Percentiles rank a stretch among this genome's conserved stretches.
Conservation (phyloP, 2,329 filamentous ascomycete genomes). For the Cryphonectria japonica region DNA sequence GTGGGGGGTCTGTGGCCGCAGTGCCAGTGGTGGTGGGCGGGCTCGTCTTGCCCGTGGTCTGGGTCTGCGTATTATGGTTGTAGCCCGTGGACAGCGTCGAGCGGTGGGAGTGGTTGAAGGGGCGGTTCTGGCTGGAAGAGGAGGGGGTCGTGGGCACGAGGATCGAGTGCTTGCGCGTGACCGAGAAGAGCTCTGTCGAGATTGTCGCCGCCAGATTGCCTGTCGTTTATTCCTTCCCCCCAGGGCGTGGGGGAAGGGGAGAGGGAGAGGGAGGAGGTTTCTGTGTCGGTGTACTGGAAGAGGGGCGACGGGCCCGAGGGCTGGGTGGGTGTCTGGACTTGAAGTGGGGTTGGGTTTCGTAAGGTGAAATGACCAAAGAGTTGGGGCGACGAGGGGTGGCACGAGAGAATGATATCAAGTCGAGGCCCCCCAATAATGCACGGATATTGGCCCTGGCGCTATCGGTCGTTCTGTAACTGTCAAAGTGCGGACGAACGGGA, state of each 20-base stretch:
- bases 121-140: constrained; percentile 21
- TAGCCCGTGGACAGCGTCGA: constrained; percentile 19
- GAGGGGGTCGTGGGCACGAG: constrained; percentile 26
- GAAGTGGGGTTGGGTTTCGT: neutral
- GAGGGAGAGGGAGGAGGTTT: neutral
- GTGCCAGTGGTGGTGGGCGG: constrained; percentile 5
- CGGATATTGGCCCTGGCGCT: neutral
- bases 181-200: constrained; percentile 28
- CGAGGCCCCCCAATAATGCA: neutral
- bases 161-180: constrained; percentile 31
- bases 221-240: neutral
- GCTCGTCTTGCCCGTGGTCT: constrained; percentile 6
- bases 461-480: neutral
- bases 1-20: constrained; percentile 1
- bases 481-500: neutral
- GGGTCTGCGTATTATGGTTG: neutral
- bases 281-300: neutral
- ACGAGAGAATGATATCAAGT: neutral
- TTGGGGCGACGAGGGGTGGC: neutral
- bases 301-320: neutral
- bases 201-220: constrained; percentile 25
- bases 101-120: constrained; percentile 25
- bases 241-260: constrained; percentile 9
- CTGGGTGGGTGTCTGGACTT: neutral
- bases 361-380: neutral